These are phyloP conservation scores for Quambalaria eucalypti DNA, from an alignment of 1,284 basidiomycete genomes.

Conservation along the genomic window DNA sequence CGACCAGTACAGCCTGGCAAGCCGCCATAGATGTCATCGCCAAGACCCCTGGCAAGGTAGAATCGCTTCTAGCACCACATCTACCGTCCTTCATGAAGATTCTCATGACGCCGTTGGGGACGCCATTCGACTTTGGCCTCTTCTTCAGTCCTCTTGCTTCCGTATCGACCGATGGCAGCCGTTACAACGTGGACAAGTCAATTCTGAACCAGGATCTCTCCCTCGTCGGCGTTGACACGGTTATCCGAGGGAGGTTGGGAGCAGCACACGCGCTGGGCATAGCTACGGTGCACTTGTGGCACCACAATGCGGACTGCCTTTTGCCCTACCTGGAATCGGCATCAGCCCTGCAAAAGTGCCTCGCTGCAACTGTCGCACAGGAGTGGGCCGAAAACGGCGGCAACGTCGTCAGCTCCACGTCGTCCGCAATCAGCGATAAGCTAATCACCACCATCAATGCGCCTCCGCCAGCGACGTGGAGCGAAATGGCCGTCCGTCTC, in stretches of 20 bases:
- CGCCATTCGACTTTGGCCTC: conserved; percentile 62
- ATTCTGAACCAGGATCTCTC: conserved; percentile 86
- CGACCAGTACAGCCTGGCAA: conserved; percentile 70
- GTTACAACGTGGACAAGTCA: conserved; percentile 86
- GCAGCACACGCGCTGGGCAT: conserved; percentile 71
- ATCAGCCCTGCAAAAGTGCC: conserved; percentile 82
- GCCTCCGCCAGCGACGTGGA: conserved; percentile 66
- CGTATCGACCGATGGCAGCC: conserved; percentile 50
- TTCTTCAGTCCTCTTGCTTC: conserved; percentile 54
- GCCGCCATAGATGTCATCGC: conserved; percentile 55
- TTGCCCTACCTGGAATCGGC: conserved; percentile 69
- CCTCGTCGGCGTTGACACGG: conserved; percentile 67
- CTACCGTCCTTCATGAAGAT: conserved; percentile 55
- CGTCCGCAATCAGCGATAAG: conserved; percentile 53
- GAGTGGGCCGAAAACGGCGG: conserved; percentile 65
- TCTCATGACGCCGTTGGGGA: conserved; percentile 82
- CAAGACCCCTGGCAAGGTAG: not conserved
- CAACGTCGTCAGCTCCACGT: conserved; percentile 13
- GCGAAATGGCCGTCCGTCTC: conserved; percentile 80
- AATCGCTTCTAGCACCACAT: conserved; percentile 28
- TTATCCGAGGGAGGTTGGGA: conserved; percentile 72
- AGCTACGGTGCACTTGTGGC: conserved; percentile 62
- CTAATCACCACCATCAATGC: conserved; percentile 67
- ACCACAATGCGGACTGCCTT: conserved; percentile 19
- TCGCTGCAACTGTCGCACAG: conserved; percentile 74